Evolutionary conservation across 2,329 filamentous ascomycete genomes (phyloP), one percentile per base, ranked within the genome.

Genomic region (Dactylellina cionopaga): DNA sequence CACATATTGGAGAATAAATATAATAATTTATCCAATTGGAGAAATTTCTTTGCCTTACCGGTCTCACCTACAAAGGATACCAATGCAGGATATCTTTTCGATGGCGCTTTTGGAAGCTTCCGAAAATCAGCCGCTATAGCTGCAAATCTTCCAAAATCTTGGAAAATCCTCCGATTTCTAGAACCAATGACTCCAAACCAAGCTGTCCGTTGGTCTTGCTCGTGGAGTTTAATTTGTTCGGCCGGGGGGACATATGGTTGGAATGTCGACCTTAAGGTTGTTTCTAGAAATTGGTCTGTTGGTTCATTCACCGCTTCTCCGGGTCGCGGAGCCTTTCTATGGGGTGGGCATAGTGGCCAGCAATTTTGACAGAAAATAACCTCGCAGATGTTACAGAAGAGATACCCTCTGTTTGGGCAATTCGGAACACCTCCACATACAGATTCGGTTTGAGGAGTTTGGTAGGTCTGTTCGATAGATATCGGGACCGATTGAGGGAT

Each of bases 51-150:
- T 15, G n/a, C n/a, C 41, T 46, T 24, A 15, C 75, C 75, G 29
- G 75, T 76, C 59, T 75, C 72, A 17, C 75, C 41, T 3, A 73
- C 9, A 17, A 76, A 76, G 35, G 72, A 75, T 11, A 74, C 69
- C 7, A 76, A 55, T 43, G 59, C 72, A 24, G 75, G 75, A 52
- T 75, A 65, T 33, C 69, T 72, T 4, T 4, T 22, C 24, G 6
- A 22, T 15, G 13, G 11, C 3, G 15, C 19, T 10, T 31, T 58
- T 15, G 31, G 13, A 13, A 6, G 13, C 6, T 47, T 51, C 15
- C 64, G 17, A 15, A 22, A 49, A 51, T 41, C 52, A 43, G 2
- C 59, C 68, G 13, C 59, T 51, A 63, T 68, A 49, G 0, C 41
- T 9, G 7, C n/a, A 15, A 5, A 75, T 64, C 0, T 43, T 37